phyloP scores from a whole-genome alignment of 495 filamentous ascomycete genomes.

The Aspergillus funiculosus region DNA sequence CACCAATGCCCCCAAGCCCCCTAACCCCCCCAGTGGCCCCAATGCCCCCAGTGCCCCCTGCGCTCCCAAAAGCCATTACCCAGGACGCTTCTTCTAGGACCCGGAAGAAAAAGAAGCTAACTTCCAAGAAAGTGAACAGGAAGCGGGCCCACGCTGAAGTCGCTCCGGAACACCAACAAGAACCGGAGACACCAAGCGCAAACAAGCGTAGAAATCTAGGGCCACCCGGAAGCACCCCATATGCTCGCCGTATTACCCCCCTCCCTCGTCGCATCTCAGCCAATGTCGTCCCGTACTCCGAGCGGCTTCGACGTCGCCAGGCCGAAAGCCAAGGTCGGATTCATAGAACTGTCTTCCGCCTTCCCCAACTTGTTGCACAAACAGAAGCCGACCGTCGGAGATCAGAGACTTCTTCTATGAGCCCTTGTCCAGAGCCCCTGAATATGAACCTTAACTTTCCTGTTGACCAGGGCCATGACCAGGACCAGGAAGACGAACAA shows the following conservation, averaged over 20 bases:
- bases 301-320: conserved; percentile 27
- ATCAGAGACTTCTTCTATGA: conserved; percentile 2
- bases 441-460: conserved; percentile 11
- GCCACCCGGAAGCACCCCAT: conserved; percentile 19
- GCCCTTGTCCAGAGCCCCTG: conserved; percentile 5
- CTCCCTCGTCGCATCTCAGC: conserved; percentile 15
- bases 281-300: conserved; percentile 23
- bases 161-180: not conserved
- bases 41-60: not conserved
- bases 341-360: conserved; percentile 31
- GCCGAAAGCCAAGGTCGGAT: conserved; percentile 28
- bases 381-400: conserved; percentile 20
- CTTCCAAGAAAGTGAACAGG: conserved; percentile 16
- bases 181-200: conserved; percentile 11
- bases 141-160: conserved; percentile 12
- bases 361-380: conserved; percentile 32
- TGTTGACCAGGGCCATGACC: conserved; percentile 10
- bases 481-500: conserved; percentile 1
- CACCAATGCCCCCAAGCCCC: not conserved
- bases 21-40: not conserved
- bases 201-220: conserved; percentile 25
- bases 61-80: not conserved
- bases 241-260: conserved; percentile 11
- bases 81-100: not conserved
- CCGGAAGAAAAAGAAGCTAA: conserved; percentile 11